These are phyloP conservation scores for Sporisorium reilianum DNA, from an alignment of 1,284 basidiomycete species.

Conservation along the genomic window DNA sequence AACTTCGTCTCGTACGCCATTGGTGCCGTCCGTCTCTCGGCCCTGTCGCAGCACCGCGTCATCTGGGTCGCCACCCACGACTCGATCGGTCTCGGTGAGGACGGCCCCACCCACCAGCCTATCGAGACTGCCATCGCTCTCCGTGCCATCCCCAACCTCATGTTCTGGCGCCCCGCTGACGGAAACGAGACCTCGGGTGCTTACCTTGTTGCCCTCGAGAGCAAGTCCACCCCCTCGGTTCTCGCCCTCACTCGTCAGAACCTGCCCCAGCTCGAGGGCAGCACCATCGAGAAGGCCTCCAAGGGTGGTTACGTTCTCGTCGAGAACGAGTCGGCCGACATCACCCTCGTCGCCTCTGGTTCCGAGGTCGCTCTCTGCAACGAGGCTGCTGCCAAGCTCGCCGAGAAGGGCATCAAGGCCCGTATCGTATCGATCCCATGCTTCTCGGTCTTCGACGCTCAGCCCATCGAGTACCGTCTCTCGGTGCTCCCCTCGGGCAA, in stretches of 20 bases:
- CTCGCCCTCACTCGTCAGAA: constrained; percentile 87
- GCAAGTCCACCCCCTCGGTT: constrained; percentile 83
- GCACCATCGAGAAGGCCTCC: constrained; percentile 83
- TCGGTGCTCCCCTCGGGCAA: constrained; percentile 87
- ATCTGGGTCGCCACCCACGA: constrained; percentile 85
- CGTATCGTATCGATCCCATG: constrained; percentile 89
- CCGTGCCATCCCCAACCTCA: constrained; percentile 88
- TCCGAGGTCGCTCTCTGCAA: constrained; percentile 88
- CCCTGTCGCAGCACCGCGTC: constrained; percentile 87
- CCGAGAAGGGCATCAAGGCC: constrained; percentile 78
- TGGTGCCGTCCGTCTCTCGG: constrained; percentile 90
- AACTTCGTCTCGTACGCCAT: constrained; percentile 95
- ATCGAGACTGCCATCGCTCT: constrained; percentile 88
- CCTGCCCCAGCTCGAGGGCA: constrained; percentile 89
- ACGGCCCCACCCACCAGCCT: constrained; percentile 96
- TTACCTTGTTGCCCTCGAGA: constrained; percentile 82
- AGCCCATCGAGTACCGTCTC: constrained; percentile 82
- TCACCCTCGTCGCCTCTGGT: constrained; percentile 89
- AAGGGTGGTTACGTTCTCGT: constrained; percentile 91
- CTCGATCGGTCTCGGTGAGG: constrained; percentile 76
- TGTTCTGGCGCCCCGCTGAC: constrained; percentile 80
- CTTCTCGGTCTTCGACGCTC: constrained; percentile 88
- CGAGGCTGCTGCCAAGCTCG: constrained; percentile 81
- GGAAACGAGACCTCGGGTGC: constrained; percentile 94
- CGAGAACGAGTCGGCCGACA: constrained; percentile 79